Percentiles rank a stretch among this genome's conserved stretches.
phyloP scores from a whole-genome alignment of 1,284 basidiomycete genomes.

The Xerocomus minutiporus region DNA sequence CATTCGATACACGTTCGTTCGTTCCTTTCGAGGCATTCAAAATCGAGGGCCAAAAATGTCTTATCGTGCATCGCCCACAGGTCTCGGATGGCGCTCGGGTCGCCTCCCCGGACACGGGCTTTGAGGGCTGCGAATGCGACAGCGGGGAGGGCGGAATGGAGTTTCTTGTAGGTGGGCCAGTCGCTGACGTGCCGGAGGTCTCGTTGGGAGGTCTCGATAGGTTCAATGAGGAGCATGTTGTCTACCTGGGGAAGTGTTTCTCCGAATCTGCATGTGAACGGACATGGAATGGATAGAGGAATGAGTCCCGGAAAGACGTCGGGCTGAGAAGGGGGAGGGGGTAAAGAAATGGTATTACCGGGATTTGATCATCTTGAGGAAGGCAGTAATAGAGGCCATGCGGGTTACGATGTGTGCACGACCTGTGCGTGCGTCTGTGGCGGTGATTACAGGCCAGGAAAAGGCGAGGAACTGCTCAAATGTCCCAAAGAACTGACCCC shows the following conservation, averaged over 20 bases:
- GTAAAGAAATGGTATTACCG: slow-evolving; percentile 38
- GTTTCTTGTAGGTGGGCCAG: slow-evolving; percentile 65
- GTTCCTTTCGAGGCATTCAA: slow-evolving; percentile 78
- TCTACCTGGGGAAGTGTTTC: slow-evolving; percentile 67
- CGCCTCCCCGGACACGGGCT: slow-evolving; percentile 62
- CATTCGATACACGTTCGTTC: slow-evolving; percentile 66
- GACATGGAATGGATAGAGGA: neutral
- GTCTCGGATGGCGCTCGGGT: slow-evolving; percentile 60
- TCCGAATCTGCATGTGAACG: slow-evolving; percentile 46
- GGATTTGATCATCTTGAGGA: slow-evolving; percentile 76
- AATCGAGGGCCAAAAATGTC: slow-evolving; percentile 71
- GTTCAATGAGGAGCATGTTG: slow-evolving; percentile 59
- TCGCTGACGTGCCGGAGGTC: slow-evolving; percentile 70
- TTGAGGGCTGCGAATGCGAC: slow-evolving; percentile 67
- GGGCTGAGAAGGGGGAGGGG: neutral
- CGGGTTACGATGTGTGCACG: slow-evolving; percentile 77
- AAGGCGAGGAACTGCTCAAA: slow-evolving; percentile 82
- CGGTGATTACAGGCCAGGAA: slow-evolving; percentile 80
- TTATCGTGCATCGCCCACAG: slow-evolving; percentile 70
- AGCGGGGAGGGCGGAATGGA: slow-evolving; percentile 69
- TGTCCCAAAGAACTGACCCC: slow-evolving; percentile 76
- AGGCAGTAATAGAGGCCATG: slow-evolving; percentile 62
- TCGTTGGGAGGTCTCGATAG: slow-evolving; percentile 65
- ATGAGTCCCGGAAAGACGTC: slow-evolving; percentile 1
- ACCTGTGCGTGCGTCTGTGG: slow-evolving; percentile 71